A percentile compares a stretch with the other conserved stretches of the same genome.
These are phyloP conservation scores for Pezicula radicicola DNA, from an alignment of 2,329 filamentous ascomycete species.

Conservation along the genomic window DNA sequence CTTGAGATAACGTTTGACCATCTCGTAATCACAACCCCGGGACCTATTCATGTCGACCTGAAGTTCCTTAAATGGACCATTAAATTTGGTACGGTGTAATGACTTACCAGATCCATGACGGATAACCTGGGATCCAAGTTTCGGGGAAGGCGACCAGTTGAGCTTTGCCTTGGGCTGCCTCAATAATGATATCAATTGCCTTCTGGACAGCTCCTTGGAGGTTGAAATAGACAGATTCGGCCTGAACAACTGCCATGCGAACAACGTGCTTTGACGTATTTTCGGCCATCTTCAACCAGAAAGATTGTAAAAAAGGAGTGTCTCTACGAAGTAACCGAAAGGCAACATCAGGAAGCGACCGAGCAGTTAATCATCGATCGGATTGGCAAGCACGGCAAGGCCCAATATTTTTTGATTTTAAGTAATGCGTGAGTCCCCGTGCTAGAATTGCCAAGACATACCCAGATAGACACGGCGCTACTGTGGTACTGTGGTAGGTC, in stretches of 20 bases:
- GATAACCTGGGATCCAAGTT: conserved; percentile 42
- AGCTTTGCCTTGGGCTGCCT: conserved; percentile 50
- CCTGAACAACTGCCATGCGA: conserved; percentile 49
- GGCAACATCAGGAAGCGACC: too few relatives aligned
- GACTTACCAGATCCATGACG: background rate
- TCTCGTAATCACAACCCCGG: background rate
- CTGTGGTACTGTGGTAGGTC: too few relatives aligned
- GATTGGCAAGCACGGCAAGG: too few relatives aligned
- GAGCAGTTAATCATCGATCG: too few relatives aligned
- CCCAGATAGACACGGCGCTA: too few relatives aligned
- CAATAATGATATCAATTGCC: conserved; percentile 52
- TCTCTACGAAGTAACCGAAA: too few relatives aligned
- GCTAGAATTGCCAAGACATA: too few relatives aligned
- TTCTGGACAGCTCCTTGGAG: conserved; percentile 51
- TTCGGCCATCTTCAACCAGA: too few relatives aligned
- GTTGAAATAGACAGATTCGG: conserved; percentile 59
- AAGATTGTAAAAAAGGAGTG: too few relatives aligned
- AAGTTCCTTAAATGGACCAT: conserved; percentile 5
- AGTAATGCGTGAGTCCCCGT: too few relatives aligned
- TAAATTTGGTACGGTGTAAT: conserved; percentile 44
- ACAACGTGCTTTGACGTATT: background rate
- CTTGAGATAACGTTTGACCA: conserved; percentile 31
- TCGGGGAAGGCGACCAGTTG: conserved; percentile 54
- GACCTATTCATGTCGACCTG: background rate
- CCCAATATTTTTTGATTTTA: too few relatives aligned